phyloP scores from a whole-genome alignment of 2,329 filamentous ascomycete genomes.

The Colletotrichum acutatum region DNA sequence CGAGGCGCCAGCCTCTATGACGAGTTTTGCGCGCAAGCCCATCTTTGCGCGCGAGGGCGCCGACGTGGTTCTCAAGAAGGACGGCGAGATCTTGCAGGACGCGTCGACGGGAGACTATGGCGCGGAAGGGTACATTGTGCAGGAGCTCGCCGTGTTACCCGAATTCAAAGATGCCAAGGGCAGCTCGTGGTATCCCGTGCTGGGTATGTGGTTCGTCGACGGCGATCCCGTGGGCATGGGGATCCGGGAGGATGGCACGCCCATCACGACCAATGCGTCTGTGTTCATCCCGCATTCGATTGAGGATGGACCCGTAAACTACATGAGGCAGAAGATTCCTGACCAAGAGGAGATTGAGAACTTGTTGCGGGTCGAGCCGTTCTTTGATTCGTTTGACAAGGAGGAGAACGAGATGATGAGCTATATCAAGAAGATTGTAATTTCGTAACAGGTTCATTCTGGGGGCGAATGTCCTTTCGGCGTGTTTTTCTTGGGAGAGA shows the following conservation, averaged over 20 bases:
- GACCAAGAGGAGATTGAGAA: not conserved
- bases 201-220: slow-evolving; percentile 12
- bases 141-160: slow-evolving; percentile 8
- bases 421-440: slow-evolving; percentile 10
- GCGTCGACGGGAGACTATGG: not conserved
- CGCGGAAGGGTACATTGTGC: not conserved
- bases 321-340: not conserved
- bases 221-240: slow-evolving; percentile 1
- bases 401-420: not conserved
- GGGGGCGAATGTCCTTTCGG: not conserved
- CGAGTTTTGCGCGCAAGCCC: slow-evolving; percentile 10
- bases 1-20: not conserved
- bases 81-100: slow-evolving; percentile 6
- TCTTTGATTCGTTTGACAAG: not conserved
- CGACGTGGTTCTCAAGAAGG: not conserved
- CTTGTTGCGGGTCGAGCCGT: not conserved
- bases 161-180: not conserved
- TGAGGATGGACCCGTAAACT: not conserved
- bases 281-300: slow-evolving; percentile 13
- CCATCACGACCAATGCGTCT: slow-evolving; percentile 2
- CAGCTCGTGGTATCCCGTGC: not conserved
- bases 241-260: not conserved
- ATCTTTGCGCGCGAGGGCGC: slow-evolving; percentile 15
- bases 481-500: not conserved
- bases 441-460: not conserved